Conservation (phyloP, 495 filamentous ascomycete species). For the Paragyromitra xinjiangensis region DNA sequence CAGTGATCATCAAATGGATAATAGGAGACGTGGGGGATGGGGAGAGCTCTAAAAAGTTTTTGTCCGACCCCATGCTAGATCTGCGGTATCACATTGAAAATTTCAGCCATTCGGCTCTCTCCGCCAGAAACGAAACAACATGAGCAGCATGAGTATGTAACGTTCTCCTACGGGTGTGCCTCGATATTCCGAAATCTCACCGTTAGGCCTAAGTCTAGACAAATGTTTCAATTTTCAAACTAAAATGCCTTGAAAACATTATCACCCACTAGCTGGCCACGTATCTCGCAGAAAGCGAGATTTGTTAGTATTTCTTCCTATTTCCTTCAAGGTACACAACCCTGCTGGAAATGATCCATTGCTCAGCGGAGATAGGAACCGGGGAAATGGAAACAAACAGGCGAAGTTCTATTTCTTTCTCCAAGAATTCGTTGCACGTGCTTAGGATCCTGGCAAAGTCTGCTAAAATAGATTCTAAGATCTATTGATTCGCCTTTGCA, state of each 20-base stretch:
- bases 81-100: constrained; percentile 53
- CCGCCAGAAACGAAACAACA: constrained; percentile 40
- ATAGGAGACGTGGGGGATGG: constrained; percentile 55
- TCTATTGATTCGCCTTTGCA: constrained; percentile 33
- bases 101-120: constrained; percentile 53
- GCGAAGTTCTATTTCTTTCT: constrained; percentile 33
- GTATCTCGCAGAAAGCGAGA: constrained; percentile 27
- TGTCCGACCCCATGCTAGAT: constrained; percentile 42
- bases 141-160: constrained; percentile 18
- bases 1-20: constrained; percentile 49
- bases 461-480: constrained; percentile 44
- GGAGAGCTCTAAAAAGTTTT: constrained; percentile 48
- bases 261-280: constrained; percentile 36
- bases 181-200: constrained; percentile 46
- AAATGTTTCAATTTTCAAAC: constrained; percentile 42
- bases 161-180: constrained; percentile 20
- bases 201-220: constrained; percentile 38
- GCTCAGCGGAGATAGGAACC: constrained; percentile 42
- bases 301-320: constrained; percentile 24
- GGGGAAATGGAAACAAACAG: constrained; percentile 43
- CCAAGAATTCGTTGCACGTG: constrained; percentile 27
- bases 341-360: constrained; percentile 13
- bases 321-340: not conserved
- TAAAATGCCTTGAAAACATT: constrained; percentile 37
- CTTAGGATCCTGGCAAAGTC: constrained; percentile 28